These are phyloP conservation scores for Ganoderma resinaceum DNA, from an alignment of 1,284 basidiomycete species.

Conservation along the genomic window DNA sequence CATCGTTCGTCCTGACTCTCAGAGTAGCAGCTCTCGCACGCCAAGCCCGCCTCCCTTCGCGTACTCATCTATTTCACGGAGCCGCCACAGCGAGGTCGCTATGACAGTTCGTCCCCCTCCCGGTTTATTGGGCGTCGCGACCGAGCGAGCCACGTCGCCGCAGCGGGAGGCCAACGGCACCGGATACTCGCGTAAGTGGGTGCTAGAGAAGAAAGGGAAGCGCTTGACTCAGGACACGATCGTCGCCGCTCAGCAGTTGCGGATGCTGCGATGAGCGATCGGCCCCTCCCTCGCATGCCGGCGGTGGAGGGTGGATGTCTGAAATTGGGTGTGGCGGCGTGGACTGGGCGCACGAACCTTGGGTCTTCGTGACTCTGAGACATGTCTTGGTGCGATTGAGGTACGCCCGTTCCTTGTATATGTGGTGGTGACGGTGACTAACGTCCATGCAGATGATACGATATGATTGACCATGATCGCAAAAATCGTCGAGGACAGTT, in stretches of 20 bases:
- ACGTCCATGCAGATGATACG: background rate
- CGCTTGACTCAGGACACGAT: constrained; percentile 29
- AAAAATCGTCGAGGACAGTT: background rate
- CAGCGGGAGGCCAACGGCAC: constrained; percentile 7
- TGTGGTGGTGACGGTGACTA: background rate
- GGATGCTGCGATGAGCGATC: constrained; percentile 29
- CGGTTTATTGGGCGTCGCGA: background rate
- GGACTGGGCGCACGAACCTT: background rate
- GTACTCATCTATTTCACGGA: background rate
- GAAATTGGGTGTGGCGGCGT: background rate
- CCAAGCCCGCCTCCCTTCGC: background rate
- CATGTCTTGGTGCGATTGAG: background rate
- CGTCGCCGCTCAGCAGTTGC: constrained; percentile 26
- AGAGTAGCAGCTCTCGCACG: background rate
- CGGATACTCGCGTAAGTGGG: constrained; percentile 27
- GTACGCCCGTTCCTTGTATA: background rate
- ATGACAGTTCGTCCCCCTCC: constrained; percentile 5
- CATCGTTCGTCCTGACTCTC: background rate
- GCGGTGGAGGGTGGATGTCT: background rate
- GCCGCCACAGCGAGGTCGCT: background rate
- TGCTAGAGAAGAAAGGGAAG: constrained; percentile 32
- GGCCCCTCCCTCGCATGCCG: background rate
- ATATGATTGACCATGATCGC: background rate
- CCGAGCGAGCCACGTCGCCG: background rate
- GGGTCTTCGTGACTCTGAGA: background rate